Base-by-base conservation (phyloP, 2,329 filamentous ascomycete species). In the Pseudovirgaria hyperparasitica region DNA sequence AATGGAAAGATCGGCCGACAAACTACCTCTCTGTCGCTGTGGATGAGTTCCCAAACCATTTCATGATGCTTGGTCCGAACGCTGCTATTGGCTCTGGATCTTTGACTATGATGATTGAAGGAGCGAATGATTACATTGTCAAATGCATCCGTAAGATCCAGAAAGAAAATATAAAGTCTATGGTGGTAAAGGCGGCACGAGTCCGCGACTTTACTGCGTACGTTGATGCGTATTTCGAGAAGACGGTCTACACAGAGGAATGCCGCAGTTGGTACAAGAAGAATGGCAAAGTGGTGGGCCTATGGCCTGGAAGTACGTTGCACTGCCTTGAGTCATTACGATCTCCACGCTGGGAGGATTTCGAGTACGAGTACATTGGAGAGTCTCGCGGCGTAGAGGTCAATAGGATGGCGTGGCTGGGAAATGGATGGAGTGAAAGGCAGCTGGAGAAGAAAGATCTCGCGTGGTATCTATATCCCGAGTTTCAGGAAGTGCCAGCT, bases 51-150 rank as follows among this genome's bases (percentile, higher is more conserved):
- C 56, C 56, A n/a, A 60, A 59, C 24, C 32, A 53, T 26, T 57
- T 57, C 45, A 47, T 45, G 26, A 56, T 59, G 51, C 46, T 59
- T 3, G 55, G 56, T 3, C 54, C 56, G 15, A 59, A 59, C 30
- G 41, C 42, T 6, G 52, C 54, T 12, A 55, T 58, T 26, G 54
- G 55, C 19, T 44, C 52, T 9, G 57, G 57, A 19, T 42, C 36
- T 9, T 38, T 59, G 9, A 58, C 55, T 9, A 51, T 42, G 36
- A 58, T 58, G 54, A 58, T 58, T 25, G 53, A 57, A 28, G 41
- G 35, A 16, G 41, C 50, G 1, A 51, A 48, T 32, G 50, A 55
- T 37, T 58, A 58, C 37, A 45, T 55, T 30, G 32, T 54, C 36
- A 48, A 49, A 28, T 40, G 43, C 7, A 43, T 59, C 18, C 49